Evolutionary conservation across 2,329 filamentous ascomycete genomes (phyloP), one percentile per base, ranked within the genome.

Genomic region (Tolypocladium inflatum): DNA sequence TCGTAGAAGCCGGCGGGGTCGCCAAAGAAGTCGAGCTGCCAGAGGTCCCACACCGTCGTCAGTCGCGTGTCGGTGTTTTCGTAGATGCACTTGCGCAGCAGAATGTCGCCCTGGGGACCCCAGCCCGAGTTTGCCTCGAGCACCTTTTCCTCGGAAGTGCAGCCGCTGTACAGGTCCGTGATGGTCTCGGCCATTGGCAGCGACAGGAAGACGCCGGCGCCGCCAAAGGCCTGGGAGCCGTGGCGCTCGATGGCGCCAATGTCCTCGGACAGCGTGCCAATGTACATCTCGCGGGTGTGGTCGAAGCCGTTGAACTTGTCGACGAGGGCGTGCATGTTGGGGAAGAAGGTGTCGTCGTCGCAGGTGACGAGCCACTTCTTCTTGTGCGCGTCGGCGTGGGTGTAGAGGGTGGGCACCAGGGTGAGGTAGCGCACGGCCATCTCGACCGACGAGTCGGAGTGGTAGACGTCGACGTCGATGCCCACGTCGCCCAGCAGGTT

Each of bases 281-380:
- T 76, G 65, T 86, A 87, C 65, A 83, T 77, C 59, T 79, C 74
- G 53, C 76, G 70, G 1, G 70, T 74, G 59, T 80, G 71, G 62
- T 86, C 80, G 64, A 79, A 82, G 5, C 74, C 69, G n/a, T 70
- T 71, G 48, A 86, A 74, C 54, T 75, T 78, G 42, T 80, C 72
- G 3, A 79, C 73, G 15, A 87, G 70, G 13, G 71, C 76, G 56
- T 83, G 73, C 68, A 85, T 82, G 58, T 78, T 84, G 6, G 80
- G 78, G 73, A 86, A 86, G 66, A 85, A 86, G 3, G 84, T 87
- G 61, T 87, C 84, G 63, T 87, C 84, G 62, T 87, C 83, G 66
- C 84, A 85, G 17, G 81, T 77, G 17, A 83, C 82, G 1, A 83
- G 75, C 84, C 84, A 87, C 63, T 81, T 83, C 68, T 78, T 81